These are phyloP conservation scores for Aspergillus hiratsukae DNA, from an alignment of 2,329 filamentous ascomycete species.

Conservation along the genomic window DNA sequence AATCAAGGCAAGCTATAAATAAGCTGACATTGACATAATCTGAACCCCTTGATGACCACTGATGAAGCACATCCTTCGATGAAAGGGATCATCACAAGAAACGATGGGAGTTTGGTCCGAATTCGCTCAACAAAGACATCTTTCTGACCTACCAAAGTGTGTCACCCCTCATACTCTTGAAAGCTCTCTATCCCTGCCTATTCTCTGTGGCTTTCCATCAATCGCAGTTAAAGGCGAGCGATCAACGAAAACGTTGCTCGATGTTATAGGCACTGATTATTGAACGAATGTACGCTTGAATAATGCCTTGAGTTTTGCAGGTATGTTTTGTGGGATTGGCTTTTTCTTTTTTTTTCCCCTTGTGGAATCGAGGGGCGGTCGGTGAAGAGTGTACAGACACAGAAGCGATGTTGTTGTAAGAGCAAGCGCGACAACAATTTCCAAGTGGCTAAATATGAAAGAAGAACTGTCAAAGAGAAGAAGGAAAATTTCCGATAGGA, in stretches of 20 bases:
- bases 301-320: neutral
- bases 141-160: slow-evolving; percentile 18
- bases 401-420: neutral
- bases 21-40: slow-evolving; percentile 10
- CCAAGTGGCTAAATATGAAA: neutral
- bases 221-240: neutral
- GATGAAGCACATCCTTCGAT: neutral
- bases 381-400: slow-evolving; percentile 4
- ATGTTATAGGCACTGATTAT: neutral
- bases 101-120: neutral
- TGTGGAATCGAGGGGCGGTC: slow-evolving; percentile 12
- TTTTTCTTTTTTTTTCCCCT: neutral
- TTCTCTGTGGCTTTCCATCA: neutral
- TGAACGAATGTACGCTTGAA: neutral
- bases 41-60: slow-evolving; percentile 4
- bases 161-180: slow-evolving; percentile 16
- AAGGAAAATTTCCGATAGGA: neutral
- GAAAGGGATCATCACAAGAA: neutral
- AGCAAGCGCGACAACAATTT: neutral
- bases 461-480: neutral
- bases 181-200: neutral
- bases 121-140: neutral
- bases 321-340: neutral
- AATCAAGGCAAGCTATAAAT: slow-evolving; percentile 7
- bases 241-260: neutral